Evolutionary conservation across 345 rosid species (phyloP), one percentile per base, ranked within the genome.

Genomic region (Salix brachista): DNA sequence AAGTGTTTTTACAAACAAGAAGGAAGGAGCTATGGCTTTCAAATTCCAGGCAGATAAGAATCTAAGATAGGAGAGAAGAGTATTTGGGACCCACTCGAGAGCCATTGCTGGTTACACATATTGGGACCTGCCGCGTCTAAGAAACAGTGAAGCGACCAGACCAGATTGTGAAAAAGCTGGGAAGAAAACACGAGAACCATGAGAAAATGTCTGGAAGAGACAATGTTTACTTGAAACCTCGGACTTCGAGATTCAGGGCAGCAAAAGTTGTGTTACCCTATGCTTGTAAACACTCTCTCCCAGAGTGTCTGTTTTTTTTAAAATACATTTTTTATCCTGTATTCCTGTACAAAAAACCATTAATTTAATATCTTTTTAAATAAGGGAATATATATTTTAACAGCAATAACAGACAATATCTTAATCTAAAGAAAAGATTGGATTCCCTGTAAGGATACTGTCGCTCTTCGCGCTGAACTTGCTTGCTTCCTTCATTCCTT

Each of bases 121-220:
- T 1, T 37, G 65, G 67, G 56, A 46, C 41, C 48, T 9, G 73
- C 66, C 56, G 80, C 71, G 75, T 77, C 32, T 26, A n/a, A 30
- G 56, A 21, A 39, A 71, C 54, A 46, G 71, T 48, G 50, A 68
- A 72, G 77, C 6, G 61, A 73, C 77, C 19, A 42, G 21, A 69
- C 67, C 34, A 72, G 30, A 44, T 54, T 67, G 76, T 69, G 70
- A 34, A 11, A 34, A 69, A 46, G 18, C 52, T 3, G 17, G 14
- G n/a, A 72, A 36, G 19, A 39, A 30, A 44, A 28, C 41, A 7
- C 13, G 30, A 23, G 30, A 34, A 71, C 46, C 58, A 21, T 36
- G 3, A 69, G 30, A 26, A 23, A n/a, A 28, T 13, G 7, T 19
- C 18, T 21, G 39, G 6, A 25, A 44, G 32, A 21, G 52, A 48